Evolutionary conservation across 768 basidiomycete species (phyloP), one percentile per base, ranked within the genome.

Genomic region (Trametes maxima): DNA sequence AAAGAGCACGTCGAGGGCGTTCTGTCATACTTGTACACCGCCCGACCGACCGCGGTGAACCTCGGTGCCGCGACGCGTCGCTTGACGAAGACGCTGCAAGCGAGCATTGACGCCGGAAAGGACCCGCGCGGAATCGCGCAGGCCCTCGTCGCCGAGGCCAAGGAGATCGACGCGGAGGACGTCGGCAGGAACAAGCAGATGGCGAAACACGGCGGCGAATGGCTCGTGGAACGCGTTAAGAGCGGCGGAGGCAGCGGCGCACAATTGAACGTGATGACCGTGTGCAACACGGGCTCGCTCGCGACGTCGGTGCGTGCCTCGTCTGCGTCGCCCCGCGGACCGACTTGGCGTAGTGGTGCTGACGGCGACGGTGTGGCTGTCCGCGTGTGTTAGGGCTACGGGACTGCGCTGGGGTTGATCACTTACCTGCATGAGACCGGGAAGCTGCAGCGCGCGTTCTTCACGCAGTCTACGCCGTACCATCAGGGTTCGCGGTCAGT

Each of bases 21-120:
- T 44, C 80, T 95, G 47, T 82, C 86, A 42, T 89, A 85, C 73
- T 82, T 98, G 13, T 87, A 83, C 72, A 92, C 88, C 1, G 90
- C 95, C 2, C 85, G 95, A n/a, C 95, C 96, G 16, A 98, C 95
- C 0, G 95, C 95, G 6, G 95, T 98, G 67, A 98, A 98, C 76
- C 88, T 98, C 21, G 87, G 92, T 12, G 89, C 88, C 46, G 94
- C 94, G 7, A 92, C 87, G 47, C 82, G 87, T 19, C 83, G 94
- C 19, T 82, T 98, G 39, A 73, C 80, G 7, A 76, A 76, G 16
- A 76, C 76, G 2, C 76, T 93, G n/a, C 70, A 71, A 36, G 67
- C 73, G 7, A 69, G 66, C 12, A 49, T 72, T 25, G 74, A 78
- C 11, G 76, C 78, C 0, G 73, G 79, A 51, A 76, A 76, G 24